phyloP scores from a whole-genome alignment of 176 grass and related monocot species.

The Musa beccarii region DNA sequence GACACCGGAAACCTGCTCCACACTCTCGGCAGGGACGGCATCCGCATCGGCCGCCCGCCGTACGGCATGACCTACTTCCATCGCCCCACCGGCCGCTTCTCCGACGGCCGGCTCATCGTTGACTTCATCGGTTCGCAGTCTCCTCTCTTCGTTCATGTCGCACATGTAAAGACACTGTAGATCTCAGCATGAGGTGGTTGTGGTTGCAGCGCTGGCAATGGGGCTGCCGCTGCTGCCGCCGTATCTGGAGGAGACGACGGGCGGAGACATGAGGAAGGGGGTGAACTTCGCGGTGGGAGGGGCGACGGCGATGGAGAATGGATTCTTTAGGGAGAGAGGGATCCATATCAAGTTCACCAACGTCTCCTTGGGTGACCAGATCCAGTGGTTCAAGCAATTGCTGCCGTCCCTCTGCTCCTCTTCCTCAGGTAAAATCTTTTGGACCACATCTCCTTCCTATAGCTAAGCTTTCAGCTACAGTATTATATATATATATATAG shows the following conservation, averaged over 20 bases:
- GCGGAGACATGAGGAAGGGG: background rate
- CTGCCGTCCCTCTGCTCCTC: slow-evolving; percentile 12
- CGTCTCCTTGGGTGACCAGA: background rate
- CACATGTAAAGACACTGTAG: too few species aligned
- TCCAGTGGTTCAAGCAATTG: slow-evolving; percentile 6
- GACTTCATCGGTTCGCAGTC: slow-evolving; percentile 9
- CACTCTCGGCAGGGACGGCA: background rate
- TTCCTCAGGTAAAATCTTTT: background rate
- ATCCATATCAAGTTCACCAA: background rate
- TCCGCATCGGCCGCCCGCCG: background rate
- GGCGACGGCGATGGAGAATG: background rate
- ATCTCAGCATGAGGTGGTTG: background rate
- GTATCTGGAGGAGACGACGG: background rate
- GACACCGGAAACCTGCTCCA: slow-evolving; percentile 13
- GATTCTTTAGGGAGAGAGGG: background rate
- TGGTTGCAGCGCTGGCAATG: background rate
- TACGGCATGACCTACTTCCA: slow-evolving; percentile 11
- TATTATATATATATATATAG: too few species aligned
- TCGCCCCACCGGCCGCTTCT: slow-evolving; percentile 10
- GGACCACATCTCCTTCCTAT: too few species aligned
- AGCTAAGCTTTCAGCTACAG: too few species aligned
- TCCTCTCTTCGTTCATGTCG: too few species aligned
- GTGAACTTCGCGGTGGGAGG: slow-evolving; percentile 9
- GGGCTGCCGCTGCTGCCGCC: slow-evolving; percentile 1
- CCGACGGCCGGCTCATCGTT: slow-evolving; percentile 5